Evolutionary conservation across 352 stramenopile genomes (phyloP), one percentile per base, ranked within the genome.

Genomic region (Phytophthora agathidicida): DNA sequence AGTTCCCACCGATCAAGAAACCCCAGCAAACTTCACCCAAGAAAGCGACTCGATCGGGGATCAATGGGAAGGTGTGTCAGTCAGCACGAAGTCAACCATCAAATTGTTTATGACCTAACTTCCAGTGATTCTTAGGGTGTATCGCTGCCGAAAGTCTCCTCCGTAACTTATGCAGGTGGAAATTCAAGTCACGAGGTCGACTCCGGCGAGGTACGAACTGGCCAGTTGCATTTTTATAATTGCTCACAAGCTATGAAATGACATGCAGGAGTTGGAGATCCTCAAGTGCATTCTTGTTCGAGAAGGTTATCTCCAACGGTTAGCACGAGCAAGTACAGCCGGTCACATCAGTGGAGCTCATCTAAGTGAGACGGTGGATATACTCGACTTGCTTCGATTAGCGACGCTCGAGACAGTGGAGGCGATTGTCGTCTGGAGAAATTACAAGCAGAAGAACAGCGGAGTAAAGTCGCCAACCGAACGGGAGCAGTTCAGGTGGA

Each of bases 391-490:
- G 23, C 49, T 97, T 6, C 87, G 91, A 0, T 68, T 93, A 19
- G 75, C 86, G 19, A 96, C 88, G 1, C 71, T 97, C n/a, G 90
- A 98, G 23, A 81, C 86, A 4, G 83, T 97, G 14, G 91, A 98
- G 42, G 73, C 83, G 3, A 83, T 98, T 46, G 60, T 70, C 0
- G 51, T 41, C 1, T 98, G 91, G 89, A 80, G 89, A 26, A 68
- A 52, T 38, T 79, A 80, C 50, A 73, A 68, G 36, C 44, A 42
- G 3, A 62, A 64, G 38, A 32, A 9, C 11, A 60, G 50, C 7
- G 17, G 28, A 42, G 2, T 23, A 3, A 67, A 75, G 28, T 62
- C 65, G 11, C 32, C 33, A 2, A 11, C 43, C 7, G 71, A 72
- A 5, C 51, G 24, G 6, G 65, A 71, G 9, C 65, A 59, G 11